Evolutionary conservation across 2,329 filamentous ascomycete species (phyloP), one percentile per base, ranked within the genome.

Genomic region (Pseudogymnoascus sp.): DNA sequence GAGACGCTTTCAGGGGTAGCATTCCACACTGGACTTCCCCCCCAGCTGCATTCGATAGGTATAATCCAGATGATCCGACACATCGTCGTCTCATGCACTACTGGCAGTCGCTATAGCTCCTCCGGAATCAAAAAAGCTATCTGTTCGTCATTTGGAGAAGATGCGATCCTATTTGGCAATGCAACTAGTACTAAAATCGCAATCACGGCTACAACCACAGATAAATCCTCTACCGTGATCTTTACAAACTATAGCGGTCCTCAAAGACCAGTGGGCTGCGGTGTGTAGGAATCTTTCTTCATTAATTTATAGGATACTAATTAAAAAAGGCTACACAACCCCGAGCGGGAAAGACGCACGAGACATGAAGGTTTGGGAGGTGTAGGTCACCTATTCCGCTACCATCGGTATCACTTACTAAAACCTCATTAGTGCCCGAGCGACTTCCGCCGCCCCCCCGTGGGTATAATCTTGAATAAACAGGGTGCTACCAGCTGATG

Each of bases 71-170:
- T 11, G 3, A 40, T 59, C 8, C 8, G 38, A 5, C 56, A 60
- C n/a, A 18, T 59, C 25, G 21, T 65, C 31, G 21, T 64, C 23
- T 63, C 59, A 14, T 59, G 60, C 42, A 25, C 42, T 6, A 64
- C 46, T 9, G 60, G 65, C 40, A 64, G 65, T 28, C 34, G 31
- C 16, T 66, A 66, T 53, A 59, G 59, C 56, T 63, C 63, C 23
- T 34, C 61, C 2, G 63, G 61, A 6, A 59, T 66, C 9, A 62
- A 62, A 1, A 42, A 25, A 18, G 61, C 63, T 43, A 16, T 65
- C 2, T 31, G 56, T 25, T 38, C 34, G 5, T 56, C 65, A 28
- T 63, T 63, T 46, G 28, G 38, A 5, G 38, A 40, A 59, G 12
- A 36, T 18, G 8, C 6, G 40, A 5, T 56, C 60, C 18, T 36